Conservation (phyloP, 495 filamentous ascomycete species). For the Penicillium maclennaniae region DNA sequence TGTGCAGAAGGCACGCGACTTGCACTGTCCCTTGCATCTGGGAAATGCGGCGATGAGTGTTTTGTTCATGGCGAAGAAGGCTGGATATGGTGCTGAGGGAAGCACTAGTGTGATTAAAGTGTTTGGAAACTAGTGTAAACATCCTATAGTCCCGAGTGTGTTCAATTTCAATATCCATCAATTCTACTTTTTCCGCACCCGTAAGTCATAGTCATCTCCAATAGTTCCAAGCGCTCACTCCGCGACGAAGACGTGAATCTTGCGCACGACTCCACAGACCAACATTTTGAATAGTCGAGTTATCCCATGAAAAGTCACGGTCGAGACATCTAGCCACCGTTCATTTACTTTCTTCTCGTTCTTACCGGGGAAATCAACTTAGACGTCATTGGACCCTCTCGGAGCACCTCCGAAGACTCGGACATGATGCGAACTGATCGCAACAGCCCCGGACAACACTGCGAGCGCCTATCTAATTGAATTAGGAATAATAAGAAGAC, state of each 20-base stretch:
- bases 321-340: not conserved
- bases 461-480: slow-evolving; percentile 1
- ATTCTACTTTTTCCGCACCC: not conserved
- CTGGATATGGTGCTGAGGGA: slow-evolving; percentile 29
- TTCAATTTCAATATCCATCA: not conserved
- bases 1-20: slow-evolving; percentile 55
- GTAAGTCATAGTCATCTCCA: not conserved
- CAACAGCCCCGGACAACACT: slow-evolving; percentile 5
- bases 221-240: not conserved
- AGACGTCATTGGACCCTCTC: slow-evolving; percentile 10
- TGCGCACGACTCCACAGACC: not conserved
- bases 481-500: not conserved
- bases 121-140: slow-evolving; percentile 25
- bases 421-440: slow-evolving; percentile 9
- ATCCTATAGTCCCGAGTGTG: not conserved
- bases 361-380: slow-evolving; percentile 1
- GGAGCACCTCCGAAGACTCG: slow-evolving; percentile 15
- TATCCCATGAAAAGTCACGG: not conserved
- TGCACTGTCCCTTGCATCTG: slow-evolving; percentile 40
- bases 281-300: not conserved
- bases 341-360: not conserved
- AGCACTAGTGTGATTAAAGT: slow-evolving; percentile 36
- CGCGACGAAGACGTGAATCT: not conserved
- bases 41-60: slow-evolving; percentile 41
- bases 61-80: slow-evolving; percentile 32